Conservation (phyloP, 345 rosid species). For the Combretum micranthum region DNA sequence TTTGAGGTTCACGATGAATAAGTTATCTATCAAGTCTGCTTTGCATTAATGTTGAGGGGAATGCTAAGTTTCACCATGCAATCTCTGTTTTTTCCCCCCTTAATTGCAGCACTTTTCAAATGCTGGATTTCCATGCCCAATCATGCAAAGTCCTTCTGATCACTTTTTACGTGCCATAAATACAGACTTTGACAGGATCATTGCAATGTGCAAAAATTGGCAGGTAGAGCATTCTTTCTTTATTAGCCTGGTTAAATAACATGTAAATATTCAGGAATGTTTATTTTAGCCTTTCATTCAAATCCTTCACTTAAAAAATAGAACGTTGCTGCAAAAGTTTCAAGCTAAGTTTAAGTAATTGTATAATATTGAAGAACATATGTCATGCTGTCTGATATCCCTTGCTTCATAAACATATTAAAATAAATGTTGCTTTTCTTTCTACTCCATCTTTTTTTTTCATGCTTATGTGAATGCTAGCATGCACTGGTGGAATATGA, state of each 20-base stretch:
- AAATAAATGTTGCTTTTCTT: too few species aligned
- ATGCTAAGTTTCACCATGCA: constrained; percentile 9
- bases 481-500: background rate
- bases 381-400: too few species aligned
- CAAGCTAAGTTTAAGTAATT: too few species aligned
- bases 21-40: background rate
- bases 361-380: too few species aligned
- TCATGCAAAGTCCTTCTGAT: constrained; percentile 99
- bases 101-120: constrained; percentile 88
- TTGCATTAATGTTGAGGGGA: background rate
- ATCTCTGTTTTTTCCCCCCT: constrained; percentile 11
- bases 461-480: too few species aligned
- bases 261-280: background rate
- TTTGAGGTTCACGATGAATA: constrained; percentile 1
- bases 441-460: too few species aligned
- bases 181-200: constrained; percentile 97
- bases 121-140: constrained; percentile 99
- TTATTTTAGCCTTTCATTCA: background rate
- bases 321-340: too few species aligned
- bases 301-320: background rate
- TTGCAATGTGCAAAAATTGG: constrained; percentile 98
- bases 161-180: constrained; percentile 96
- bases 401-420: too few species aligned
- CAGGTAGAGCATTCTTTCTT: constrained; percentile 47
- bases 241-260: background rate